Percentiles rank a stretch among this genome's conserved stretches.
These are phyloP conservation scores for Zoysia japonica DNA, from an alignment of 176 grass and related monocot genomes.

Conservation along the genomic window DNA sequence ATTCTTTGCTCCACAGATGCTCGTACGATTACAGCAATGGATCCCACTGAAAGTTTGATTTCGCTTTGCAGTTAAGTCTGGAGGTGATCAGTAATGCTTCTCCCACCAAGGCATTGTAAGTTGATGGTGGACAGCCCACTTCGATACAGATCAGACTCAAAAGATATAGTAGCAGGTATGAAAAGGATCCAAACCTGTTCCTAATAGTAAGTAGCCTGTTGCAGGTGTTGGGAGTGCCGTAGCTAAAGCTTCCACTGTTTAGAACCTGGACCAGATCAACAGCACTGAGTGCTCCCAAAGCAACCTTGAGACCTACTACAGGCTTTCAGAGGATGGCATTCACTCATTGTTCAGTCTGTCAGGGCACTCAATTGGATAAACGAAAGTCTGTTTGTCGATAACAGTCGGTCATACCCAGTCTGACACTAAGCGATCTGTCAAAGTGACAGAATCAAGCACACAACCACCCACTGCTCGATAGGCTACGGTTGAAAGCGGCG, in stretches of 20 bases:
- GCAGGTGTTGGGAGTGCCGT: neutral
- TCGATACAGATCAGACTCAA: slow-evolving; percentile 3
- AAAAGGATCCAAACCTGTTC: slow-evolving; percentile 38
- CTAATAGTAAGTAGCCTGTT: slow-evolving; percentile 16
- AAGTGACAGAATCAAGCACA: slow-evolving; percentile 37
- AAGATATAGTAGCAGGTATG: neutral
- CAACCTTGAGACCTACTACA: slow-evolving; percentile 14
- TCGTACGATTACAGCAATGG: slow-evolving; percentile 35
- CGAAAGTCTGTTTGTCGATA: slow-evolving; percentile 6
- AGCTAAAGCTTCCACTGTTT: slow-evolving; percentile 20
- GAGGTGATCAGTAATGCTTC: slow-evolving; percentile 34
- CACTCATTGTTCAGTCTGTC: neutral
- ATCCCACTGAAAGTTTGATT: slow-evolving; percentile 30
- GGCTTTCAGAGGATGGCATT: slow-evolving; percentile 31
- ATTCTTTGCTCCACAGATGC: slow-evolving; percentile 45
- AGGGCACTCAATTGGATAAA: slow-evolving; percentile 16
- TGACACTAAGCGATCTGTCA: slow-evolving; percentile 31
- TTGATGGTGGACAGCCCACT: slow-evolving; percentile 41
- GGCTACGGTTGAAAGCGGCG: too few relatives aligned
- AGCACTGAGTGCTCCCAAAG: slow-evolving; percentile 16
- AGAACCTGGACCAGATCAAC: slow-evolving; percentile 21
- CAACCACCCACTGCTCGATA: neutral
- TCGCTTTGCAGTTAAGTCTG: slow-evolving; percentile 35
- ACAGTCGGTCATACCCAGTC: slow-evolving; percentile 2
- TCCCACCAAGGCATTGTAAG: slow-evolving; percentile 41